phyloP scores from a whole-genome alignment of 768 basidiomycete species.

The Hericium erinaceus region DNA sequence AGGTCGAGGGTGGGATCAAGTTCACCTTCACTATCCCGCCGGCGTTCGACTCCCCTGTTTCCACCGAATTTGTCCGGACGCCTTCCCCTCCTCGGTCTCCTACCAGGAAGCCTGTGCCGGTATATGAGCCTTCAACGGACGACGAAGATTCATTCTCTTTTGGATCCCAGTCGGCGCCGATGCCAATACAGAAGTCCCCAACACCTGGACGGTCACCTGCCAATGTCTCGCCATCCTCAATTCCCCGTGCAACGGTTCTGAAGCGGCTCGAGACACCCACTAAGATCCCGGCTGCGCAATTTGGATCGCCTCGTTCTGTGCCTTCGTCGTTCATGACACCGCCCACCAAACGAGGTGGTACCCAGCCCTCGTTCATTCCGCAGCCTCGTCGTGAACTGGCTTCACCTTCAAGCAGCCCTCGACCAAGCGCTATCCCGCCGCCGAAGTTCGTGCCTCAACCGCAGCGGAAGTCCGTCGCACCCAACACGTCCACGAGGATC shows the following conservation, averaged over 20 bases:
- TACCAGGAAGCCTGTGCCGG: slow-evolving; percentile 5
- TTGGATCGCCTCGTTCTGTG: slow-evolving; percentile 28
- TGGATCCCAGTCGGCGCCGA: slow-evolving; percentile 3
- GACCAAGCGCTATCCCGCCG: slow-evolving; percentile 23
- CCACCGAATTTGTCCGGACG: slow-evolving; percentile 14
- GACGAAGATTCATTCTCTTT: slow-evolving; percentile 16
- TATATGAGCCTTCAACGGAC: slow-evolving; percentile 15
- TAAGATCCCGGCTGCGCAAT: slow-evolving; percentile 16
- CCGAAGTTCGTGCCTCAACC: slow-evolving; percentile 24
- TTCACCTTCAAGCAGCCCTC: slow-evolving; percentile 26
- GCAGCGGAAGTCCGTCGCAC: background rate
- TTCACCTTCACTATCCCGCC: slow-evolving; percentile 65
- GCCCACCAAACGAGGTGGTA: slow-evolving; percentile 41
- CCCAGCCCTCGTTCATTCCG: slow-evolving; percentile 49
- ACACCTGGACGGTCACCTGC: background rate
- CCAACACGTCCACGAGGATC: background rate
- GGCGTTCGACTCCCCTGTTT: slow-evolving; percentile 13
- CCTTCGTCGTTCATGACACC: slow-evolving; percentile 35
- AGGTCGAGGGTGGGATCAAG: slow-evolving; percentile 55
- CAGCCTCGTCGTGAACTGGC: slow-evolving; percentile 30
- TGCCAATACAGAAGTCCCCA: slow-evolving; percentile 14
- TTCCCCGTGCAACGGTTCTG: slow-evolving; percentile 35
- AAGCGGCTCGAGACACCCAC: slow-evolving; percentile 24
- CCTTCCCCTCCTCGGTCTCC: slow-evolving; percentile 8
- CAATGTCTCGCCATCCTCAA: slow-evolving; percentile 37